Conservation (phyloP, 2,329 filamentous ascomycete genomes). For the Dryadomyces quercivorus region DNA sequence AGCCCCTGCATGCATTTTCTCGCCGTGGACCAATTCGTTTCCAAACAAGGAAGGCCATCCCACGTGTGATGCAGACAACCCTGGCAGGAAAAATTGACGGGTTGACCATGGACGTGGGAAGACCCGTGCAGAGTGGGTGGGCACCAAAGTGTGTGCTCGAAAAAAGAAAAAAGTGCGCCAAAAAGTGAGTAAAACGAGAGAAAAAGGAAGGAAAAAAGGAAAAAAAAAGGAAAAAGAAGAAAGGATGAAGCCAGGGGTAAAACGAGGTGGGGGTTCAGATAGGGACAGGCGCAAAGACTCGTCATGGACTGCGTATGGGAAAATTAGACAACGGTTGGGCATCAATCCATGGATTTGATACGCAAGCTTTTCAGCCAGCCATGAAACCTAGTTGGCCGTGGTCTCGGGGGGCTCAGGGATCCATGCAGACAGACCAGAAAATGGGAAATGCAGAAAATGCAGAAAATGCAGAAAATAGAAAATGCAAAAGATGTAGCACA, state of each 20-base stretch:
- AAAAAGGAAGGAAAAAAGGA: background rate
- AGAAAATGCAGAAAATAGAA: background rate
- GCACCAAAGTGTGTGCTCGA: background rate
- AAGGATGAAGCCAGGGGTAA: background rate
- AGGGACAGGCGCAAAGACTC: no score
- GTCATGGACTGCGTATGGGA: no score
- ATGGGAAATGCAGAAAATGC: background rate
- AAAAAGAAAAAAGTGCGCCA: no score
- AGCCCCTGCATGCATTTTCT: no score
- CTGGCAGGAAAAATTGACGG: background rate
- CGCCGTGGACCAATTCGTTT: no score
- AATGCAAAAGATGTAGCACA: background rate
- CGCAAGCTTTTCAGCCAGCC: background rate
- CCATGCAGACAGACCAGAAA: no score
- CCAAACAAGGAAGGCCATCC: no score
- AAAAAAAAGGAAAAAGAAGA: background rate
- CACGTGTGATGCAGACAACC: background rate
- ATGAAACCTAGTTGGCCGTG: background rate
- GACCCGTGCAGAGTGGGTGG: background rate
- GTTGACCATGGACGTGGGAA: background rate
- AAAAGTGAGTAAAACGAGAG: no score
- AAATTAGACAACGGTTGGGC: background rate
- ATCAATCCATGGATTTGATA: background rate
- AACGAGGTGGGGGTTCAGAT: no score
- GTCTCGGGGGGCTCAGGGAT: no score